Conservation (phyloP, 352 stramenopile species). For the Globisporangium solare region DNA sequence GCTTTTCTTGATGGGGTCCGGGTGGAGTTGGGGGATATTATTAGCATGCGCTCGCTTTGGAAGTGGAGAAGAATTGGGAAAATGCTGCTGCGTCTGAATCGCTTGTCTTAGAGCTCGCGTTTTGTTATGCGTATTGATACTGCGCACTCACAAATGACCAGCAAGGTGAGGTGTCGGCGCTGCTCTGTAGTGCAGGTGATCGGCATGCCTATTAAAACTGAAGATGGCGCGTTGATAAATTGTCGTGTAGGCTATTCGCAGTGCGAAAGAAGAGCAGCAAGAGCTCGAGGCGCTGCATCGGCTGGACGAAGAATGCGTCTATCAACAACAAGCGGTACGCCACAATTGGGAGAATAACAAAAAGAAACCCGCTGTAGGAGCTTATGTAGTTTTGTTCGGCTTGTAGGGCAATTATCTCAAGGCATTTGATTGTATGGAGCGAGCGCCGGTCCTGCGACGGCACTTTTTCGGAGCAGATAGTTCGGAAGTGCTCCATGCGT, state of each 20-base stretch:
- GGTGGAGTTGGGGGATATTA: not conserved
- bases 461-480: constrained; percentile 91
- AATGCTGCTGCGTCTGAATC: no score
- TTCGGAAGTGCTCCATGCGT: constrained; percentile 79
- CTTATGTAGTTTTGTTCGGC: not conserved
- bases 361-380: no score
- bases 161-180: not conserved
- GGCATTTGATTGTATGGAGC: constrained; percentile 91
- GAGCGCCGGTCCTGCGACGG: constrained; percentile 85
- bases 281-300: constrained; percentile 88
- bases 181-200: not conserved
- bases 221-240: no score
- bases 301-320: constrained; percentile 88
- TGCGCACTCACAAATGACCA: not conserved
- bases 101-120: not conserved
- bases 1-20: no score
- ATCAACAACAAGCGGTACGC: constrained; percentile 75
- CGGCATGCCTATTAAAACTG: no score
- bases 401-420: constrained; percentile 88
- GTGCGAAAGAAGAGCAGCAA: constrained; percentile 50
- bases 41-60: not conserved
- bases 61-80: no score
- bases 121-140: not conserved
- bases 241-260: constrained; percentile 19
- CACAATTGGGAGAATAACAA: not conserved